Conservation (phyloP, 75 land plant species). For the Azolla pinnata region DNA sequence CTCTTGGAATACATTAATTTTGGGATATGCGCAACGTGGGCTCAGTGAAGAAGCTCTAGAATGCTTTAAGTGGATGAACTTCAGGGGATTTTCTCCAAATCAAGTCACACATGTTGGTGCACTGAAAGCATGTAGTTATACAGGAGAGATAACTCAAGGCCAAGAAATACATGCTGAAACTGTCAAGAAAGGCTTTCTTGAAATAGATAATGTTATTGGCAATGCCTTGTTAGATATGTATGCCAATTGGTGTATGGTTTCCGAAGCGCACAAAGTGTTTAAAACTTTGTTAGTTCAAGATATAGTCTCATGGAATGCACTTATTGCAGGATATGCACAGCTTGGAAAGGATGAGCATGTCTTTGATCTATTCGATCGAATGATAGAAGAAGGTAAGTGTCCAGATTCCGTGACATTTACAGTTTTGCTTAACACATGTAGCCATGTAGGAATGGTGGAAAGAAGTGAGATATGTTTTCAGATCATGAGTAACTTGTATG, state of each 20-base stretch:
- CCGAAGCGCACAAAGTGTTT: constrained; percentile 11
- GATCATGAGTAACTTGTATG: background rate
- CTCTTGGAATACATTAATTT: constrained; percentile 19
- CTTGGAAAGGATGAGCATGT: constrained; percentile 11
- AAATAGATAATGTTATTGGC: background rate
- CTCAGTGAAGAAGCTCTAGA: constrained; percentile 3
- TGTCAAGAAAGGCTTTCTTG: background rate
- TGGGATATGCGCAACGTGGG: constrained; percentile 9
- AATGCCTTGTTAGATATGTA: constrained; percentile 19
- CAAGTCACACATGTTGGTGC: constrained; percentile 2
- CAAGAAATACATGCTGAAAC: constrained; percentile 10
- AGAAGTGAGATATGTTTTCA: constrained; percentile 8
- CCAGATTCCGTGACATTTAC: constrained; percentile 4
- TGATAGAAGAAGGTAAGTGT: constrained; percentile 5
- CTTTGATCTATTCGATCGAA: constrained; percentile 4
- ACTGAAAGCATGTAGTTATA: constrained; percentile 7
- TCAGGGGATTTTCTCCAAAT: constrained; percentile 5
- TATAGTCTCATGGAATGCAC: constrained; percentile 15
- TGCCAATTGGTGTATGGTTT: constrained; percentile 16
- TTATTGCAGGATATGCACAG: constrained; percentile 11
- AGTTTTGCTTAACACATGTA: constrained; percentile 1
- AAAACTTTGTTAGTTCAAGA: background rate
- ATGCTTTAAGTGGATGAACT: constrained; percentile 10
- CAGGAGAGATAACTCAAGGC: constrained; percentile 8
- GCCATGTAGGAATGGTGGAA: constrained; percentile 9